phyloP scores from a whole-genome alignment of 768 basidiomycete species.

The Clavulina sp. region DNA sequence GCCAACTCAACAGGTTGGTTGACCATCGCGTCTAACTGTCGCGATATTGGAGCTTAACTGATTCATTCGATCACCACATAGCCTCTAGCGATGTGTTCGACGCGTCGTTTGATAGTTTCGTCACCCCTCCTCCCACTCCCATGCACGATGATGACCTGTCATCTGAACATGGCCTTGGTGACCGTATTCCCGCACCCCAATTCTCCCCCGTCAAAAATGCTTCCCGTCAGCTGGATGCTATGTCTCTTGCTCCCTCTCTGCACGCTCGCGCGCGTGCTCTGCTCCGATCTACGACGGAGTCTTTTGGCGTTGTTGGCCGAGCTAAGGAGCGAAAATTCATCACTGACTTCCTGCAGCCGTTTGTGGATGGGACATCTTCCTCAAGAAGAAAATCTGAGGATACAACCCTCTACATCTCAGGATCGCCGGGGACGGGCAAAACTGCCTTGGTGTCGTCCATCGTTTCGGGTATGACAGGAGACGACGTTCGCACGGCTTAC shows the following conservation, averaged over 20 bases:
- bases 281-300: neutral
- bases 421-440: conserved; percentile 10
- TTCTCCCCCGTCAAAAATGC: neutral
- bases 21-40: neutral
- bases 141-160: neutral
- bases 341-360: neutral
- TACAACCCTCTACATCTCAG: conserved; percentile 9
- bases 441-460: conserved; percentile 11
- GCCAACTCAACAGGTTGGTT: neutral
- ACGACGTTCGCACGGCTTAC: neutral
- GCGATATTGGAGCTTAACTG: neutral
- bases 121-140: conserved; percentile 1
- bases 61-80: neutral
- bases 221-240: neutral
- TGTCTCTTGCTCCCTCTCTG: neutral
- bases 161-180: neutral
- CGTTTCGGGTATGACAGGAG: conserved; percentile 1
- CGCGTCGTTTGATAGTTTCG: neutral
- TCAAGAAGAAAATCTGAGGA: neutral
- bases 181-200: neutral
- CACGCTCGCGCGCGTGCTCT: neutral
- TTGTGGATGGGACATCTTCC: neutral
- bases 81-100: neutral
- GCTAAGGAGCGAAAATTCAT: neutral
- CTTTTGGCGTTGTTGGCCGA: neutral